Conservation (phyloP, 306 rosid species). For the Cajanus cajan region DNA sequence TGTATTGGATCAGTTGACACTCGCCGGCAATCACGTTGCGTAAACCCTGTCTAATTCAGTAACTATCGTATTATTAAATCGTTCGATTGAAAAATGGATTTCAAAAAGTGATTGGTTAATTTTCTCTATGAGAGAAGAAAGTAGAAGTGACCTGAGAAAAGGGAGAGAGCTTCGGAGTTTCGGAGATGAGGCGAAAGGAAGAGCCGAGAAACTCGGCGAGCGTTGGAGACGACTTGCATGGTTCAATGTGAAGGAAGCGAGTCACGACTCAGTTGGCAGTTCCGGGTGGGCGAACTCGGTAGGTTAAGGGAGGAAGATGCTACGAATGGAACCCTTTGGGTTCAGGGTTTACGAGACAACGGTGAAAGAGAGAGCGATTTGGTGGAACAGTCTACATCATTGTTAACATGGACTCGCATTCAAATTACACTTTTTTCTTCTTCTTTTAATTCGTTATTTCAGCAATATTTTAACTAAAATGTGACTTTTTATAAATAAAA, state of each 20-base stretch:
- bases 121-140: too few species aligned
- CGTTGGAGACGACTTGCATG: slow-evolving; percentile 63
- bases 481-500: not conserved
- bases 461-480: not conserved
- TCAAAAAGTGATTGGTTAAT: not conserved
- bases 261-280: slow-evolving; percentile 22
- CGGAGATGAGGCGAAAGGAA: slow-evolving; percentile 44
- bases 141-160: slow-evolving; percentile 47
- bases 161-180: slow-evolving; percentile 24
- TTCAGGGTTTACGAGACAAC: slow-evolving; percentile 46
- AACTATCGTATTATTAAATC: not conserved
- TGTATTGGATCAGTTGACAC: slow-evolving; percentile 31
- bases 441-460: not conserved
- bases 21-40: slow-evolving; percentile 22
- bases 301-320: slow-evolving; percentile 29
- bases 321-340: not conserved
- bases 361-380: not conserved
- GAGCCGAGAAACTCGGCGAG: slow-evolving; percentile 56
- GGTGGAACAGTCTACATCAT: slow-evolving; percentile 25
- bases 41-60: slow-evolving; percentile 45
- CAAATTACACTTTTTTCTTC: not conserved
- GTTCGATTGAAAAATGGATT: not conserved
- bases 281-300: slow-evolving; percentile 45
- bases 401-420: slow-evolving; percentile 28
- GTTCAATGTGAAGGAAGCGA: slow-evolving; percentile 15